phyloP scores from a whole-genome alignment of 768 basidiomycete species.

The Phylloporus sp. region DNA sequence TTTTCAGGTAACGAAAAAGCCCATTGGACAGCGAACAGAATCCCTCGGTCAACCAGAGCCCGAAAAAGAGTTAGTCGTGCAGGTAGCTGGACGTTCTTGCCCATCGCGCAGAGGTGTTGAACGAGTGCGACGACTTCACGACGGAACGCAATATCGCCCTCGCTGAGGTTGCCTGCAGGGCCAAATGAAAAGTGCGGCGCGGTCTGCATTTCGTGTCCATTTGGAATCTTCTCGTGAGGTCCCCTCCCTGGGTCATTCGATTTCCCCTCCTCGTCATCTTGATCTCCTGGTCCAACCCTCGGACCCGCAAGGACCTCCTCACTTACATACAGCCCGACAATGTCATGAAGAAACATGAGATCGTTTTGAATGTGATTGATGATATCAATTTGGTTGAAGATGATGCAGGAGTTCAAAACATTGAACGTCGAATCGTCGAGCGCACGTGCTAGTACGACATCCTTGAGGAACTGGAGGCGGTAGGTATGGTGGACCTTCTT shows the following conservation, averaged over 20 bases:
- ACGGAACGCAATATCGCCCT: slow-evolving; percentile 51
- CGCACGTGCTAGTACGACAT: slow-evolving; percentile 92
- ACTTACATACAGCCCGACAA: slow-evolving; percentile 72
- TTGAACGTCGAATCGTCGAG: slow-evolving; percentile 97
- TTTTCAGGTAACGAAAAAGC: slow-evolving; percentile 69
- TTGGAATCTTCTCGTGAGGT: slow-evolving; percentile 35
- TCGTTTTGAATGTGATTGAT: slow-evolving; percentile 85
- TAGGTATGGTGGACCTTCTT: slow-evolving; percentile 96
- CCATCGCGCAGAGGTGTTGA: slow-evolving; percentile 91
- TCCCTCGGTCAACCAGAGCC: slow-evolving; percentile 78
- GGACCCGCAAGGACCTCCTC: slow-evolving; percentile 54
- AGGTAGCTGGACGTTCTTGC: slow-evolving; percentile 91
- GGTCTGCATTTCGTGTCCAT: slow-evolving; percentile 26
- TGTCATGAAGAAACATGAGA: slow-evolving; percentile 64
- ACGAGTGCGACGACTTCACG: slow-evolving; percentile 82
- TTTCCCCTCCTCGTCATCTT: slow-evolving; percentile 21
- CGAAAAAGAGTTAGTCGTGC: slow-evolving; percentile 83
- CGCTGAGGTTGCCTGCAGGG: slow-evolving; percentile 51
- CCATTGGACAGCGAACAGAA: slow-evolving; percentile 91
- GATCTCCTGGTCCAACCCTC: slow-evolving; percentile 27
- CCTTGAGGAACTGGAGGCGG: slow-evolving; percentile 94
- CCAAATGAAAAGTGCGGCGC: slow-evolving; percentile 45
- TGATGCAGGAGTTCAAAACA: slow-evolving; percentile 93
- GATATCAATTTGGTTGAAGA: slow-evolving; percentile 99
- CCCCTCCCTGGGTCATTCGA: slow-evolving; percentile 35